A percentile compares a stretch with the other conserved stretches of the same genome.
Evolutionary conservation across 2,329 filamentous ascomycete genomes (phyloP).

Genomic region (Colletotrichum sp.): DNA sequence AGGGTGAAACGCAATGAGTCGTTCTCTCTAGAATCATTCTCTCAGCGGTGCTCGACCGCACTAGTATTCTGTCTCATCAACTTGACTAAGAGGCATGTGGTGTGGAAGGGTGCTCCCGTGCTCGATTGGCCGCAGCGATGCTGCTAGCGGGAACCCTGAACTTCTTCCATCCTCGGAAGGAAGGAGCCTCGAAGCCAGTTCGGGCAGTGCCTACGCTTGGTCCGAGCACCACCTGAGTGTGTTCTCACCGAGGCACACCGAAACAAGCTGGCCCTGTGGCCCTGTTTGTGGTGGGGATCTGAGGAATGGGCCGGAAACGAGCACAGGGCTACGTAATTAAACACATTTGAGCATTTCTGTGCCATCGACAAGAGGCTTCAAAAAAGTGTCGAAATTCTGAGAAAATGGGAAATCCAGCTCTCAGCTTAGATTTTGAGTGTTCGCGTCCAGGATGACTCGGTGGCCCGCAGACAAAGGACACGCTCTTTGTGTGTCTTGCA

Average conservation of each 20-base stretch:
- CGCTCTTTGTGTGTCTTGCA: conserved; percentile 11
- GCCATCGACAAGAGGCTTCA: not conserved
- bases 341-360: not conserved
- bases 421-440: not conserved
- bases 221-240: not conserved
- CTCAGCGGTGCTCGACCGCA: conserved; percentile 3
- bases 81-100: not conserved
- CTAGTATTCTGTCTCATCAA: not conserved
- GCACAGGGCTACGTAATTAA: not conserved
- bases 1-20: conserved; percentile 19
- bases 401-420: not conserved
- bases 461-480: not conserved
- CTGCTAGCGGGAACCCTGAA: not conserved
- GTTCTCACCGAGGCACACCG: not conserved
- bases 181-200: not conserved
- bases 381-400: not conserved
- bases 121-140: not conserved
- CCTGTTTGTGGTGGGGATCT: not conserved
- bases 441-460: not conserved
- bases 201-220: not conserved
- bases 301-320: not conserved
- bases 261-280: not conserved
- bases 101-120: not conserved
- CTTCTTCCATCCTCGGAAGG: not conserved
- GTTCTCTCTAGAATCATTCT: not conserved